These are phyloP conservation scores for Magnolia officinalis DNA, from an alignment of 164 flowering plant species.

Conservation along the genomic window DNA sequence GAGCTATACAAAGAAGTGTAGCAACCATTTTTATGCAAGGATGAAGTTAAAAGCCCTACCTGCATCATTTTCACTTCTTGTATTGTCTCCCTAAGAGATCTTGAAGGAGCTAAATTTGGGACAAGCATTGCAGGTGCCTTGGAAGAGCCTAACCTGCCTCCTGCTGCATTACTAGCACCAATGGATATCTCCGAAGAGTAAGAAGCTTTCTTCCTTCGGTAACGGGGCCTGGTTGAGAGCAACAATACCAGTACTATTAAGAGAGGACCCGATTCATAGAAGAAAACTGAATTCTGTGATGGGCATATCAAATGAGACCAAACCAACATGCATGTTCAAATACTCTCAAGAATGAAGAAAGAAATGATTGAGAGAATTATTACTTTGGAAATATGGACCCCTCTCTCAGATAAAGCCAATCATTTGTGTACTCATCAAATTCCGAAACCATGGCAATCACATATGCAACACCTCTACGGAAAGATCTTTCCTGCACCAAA, in stretches of 20 bases:
- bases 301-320: neutral
- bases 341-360: neutral
- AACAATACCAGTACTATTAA: conserved; percentile 21
- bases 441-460: conserved; percentile 90
- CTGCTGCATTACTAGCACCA: conserved; percentile 28
- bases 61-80: conserved; percentile 91
- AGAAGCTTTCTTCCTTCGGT: conserved; percentile 44
- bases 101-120: conserved; percentile 62
- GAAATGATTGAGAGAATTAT: conserved; percentile 19
- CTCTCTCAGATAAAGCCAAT: conserved; percentile 87
- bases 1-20: neutral
- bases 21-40: neutral
- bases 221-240: conserved; percentile 70
- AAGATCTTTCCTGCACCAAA: conserved; percentile 70
- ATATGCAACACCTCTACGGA: conserved; percentile 70
- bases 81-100: conserved; percentile 80
- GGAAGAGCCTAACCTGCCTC: conserved; percentile 23
- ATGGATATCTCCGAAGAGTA: conserved; percentile 47
- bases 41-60: conserved; percentile 30
- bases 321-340: neutral
- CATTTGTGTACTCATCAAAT: conserved; percentile 96
- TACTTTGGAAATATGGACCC: conserved; percentile 90
- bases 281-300: neutral
- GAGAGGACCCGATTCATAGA: neutral
- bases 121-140: conserved; percentile 67